Evolutionary conservation across 2,329 filamentous ascomycete species (phyloP).

Genomic region (Trichoderma arundinaceum): DNA sequence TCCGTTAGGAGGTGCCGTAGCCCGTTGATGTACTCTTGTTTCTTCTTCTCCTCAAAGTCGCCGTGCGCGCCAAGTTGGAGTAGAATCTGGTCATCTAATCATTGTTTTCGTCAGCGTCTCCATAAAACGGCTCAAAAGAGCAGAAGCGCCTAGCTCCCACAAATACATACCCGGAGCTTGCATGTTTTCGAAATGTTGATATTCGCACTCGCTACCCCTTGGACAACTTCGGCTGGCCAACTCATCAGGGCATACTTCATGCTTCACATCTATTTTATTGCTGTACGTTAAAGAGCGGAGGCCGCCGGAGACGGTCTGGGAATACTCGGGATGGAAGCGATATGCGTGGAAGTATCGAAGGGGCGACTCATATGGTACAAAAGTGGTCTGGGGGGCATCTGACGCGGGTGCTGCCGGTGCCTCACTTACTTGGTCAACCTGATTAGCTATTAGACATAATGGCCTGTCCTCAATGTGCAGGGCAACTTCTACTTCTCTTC

Average conservation of each 20-base stretch:
- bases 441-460: slow-evolving; percentile 34
- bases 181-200: slow-evolving; percentile 72
- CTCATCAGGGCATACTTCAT: slow-evolving; percentile 78
- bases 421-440: slow-evolving; percentile 34
- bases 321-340: slow-evolving; percentile 84
- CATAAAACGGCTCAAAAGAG: slow-evolving; percentile 37
- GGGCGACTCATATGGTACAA: slow-evolving; percentile 77
- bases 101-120: slow-evolving; percentile 54
- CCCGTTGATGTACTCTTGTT: slow-evolving; percentile 65
- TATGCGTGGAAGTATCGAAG: slow-evolving; percentile 84
- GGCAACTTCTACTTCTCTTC: slow-evolving; percentile 52
- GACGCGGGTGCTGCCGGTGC: slow-evolving; percentile 12
- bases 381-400: slow-evolving; percentile 36
- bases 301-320: slow-evolving; percentile 71
- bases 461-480: not conserved
- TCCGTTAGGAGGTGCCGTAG: slow-evolving; percentile 65
- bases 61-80: slow-evolving; percentile 72
- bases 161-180: slow-evolving; percentile 47
- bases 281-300: slow-evolving; percentile 92
- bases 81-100: slow-evolving; percentile 73
- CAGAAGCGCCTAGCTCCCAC: slow-evolving; percentile 32
- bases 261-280: slow-evolving; percentile 80
- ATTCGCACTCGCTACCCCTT: slow-evolving; percentile 73
- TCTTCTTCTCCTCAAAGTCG: slow-evolving; percentile 66
- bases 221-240: slow-evolving; percentile 70